Conservation (phyloP, 2,329 filamentous ascomycete species). For the Epichloe baconii region DNA sequence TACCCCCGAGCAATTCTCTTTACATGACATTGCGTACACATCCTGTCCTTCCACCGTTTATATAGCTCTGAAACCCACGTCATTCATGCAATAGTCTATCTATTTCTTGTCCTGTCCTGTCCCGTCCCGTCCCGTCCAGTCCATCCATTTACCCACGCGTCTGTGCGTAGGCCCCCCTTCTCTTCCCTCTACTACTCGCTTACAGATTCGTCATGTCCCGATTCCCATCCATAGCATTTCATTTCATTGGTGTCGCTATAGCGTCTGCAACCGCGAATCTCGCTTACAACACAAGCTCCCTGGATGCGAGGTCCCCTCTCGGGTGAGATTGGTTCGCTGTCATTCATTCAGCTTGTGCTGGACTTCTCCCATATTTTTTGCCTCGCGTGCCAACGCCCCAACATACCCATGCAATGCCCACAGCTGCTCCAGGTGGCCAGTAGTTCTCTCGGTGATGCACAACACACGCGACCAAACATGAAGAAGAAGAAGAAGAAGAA, state of each 20-base stretch:
- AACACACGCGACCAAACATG: not conserved
- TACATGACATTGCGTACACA: not conserved
- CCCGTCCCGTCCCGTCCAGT: not conserved
- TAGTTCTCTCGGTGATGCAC: not conserved
- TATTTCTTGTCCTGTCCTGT: constrained; percentile 4
- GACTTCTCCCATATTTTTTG: not conserved
- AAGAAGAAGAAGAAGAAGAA: not conserved
- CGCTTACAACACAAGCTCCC: not conserved
- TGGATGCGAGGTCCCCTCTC: not conserved
- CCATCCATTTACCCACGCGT: not conserved
- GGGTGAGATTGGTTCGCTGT: no score
- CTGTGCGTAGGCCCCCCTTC: not conserved
- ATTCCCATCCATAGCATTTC: not conserved
- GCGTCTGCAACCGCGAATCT: not conserved
- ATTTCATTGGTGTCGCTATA: not conserved
- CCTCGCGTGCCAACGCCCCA: not conserved
- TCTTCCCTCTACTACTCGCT: not conserved
- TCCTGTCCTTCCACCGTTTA: not conserved
- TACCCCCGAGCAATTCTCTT: no score
- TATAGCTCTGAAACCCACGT: not conserved
- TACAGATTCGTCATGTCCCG: not conserved
- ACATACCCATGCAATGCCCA: not conserved
- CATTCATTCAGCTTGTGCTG: not conserved
- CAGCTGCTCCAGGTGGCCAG: not conserved
- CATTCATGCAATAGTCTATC: constrained; percentile 11